Evolutionary conservation across 2,329 filamentous ascomycete genomes (phyloP).

Genomic region (Cladosporium oxysporum): DNA sequence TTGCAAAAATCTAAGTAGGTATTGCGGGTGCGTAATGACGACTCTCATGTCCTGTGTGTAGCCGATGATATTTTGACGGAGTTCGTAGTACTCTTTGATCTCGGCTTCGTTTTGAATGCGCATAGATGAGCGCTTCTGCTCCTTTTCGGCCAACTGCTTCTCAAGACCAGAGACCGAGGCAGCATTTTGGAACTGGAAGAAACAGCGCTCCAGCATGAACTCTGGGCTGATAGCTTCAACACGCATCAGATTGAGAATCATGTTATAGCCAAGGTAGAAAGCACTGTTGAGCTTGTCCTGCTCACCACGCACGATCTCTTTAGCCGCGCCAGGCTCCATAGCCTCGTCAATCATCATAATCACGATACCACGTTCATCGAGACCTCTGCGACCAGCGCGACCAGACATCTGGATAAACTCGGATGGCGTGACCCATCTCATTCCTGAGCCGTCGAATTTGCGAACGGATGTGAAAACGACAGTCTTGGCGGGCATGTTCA

Average conservation of each 20-base stretch:
- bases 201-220: slow-evolving; percentile 97
- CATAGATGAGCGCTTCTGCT: slow-evolving; percentile 71
- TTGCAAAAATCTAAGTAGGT: slow-evolving; percentile 82
- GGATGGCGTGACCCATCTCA: slow-evolving; percentile 84
- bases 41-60: slow-evolving; percentile 88
- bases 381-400: slow-evolving; percentile 90
- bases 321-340: slow-evolving; percentile 91
- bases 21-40: slow-evolving; percentile 88
- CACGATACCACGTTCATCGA: slow-evolving; percentile 96
- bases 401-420: slow-evolving; percentile 99
- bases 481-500: slow-evolving; percentile 99
- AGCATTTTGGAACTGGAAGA: slow-evolving; percentile 97
- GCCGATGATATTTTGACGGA: slow-evolving; percentile 78
- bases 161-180: slow-evolving; percentile 82
- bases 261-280: slow-evolving; percentile 98
- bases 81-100: slow-evolving; percentile 91
- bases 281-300: slow-evolving; percentile 97
- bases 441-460: slow-evolving; percentile 84
- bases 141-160: slow-evolving; percentile 76
- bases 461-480: slow-evolving; percentile 97
- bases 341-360: slow-evolving; percentile 99
- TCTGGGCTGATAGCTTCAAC: slow-evolving; percentile 99
- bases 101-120: slow-evolving; percentile 81
- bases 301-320: slow-evolving; percentile 92
- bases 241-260: slow-evolving; percentile 93